A percentile compares a stretch with the other conserved stretches of the same genome.
Conservation (phyloP, 176 grass and related monocot genomes). For the Areca catechu region DNA sequence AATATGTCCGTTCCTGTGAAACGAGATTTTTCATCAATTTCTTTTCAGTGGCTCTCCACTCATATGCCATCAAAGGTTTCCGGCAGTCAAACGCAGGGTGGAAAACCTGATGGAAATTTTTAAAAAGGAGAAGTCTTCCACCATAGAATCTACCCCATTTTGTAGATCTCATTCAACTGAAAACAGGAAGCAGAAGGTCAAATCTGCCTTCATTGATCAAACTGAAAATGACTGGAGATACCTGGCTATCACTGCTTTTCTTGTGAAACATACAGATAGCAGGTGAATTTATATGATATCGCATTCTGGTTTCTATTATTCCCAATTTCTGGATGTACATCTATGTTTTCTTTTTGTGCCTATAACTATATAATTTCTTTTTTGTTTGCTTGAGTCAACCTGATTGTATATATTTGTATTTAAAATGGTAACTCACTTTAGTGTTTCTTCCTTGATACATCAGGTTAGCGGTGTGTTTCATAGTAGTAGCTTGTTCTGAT, state of each 20-base stretch:
- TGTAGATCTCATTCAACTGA: conserved; percentile 1
- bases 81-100: conserved; percentile 13
- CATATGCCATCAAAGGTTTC: conserved; percentile 61
- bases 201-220: conserved; percentile 28
- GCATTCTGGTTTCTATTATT: too few species aligned
- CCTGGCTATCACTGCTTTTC: conserved; percentile 88
- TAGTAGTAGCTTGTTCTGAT: conserved; percentile 82
- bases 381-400: too few species aligned
- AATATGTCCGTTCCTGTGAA: conserved; percentile 12
- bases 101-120: conserved; percentile 17
- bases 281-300: conserved; percentile 36
- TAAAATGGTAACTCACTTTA: too few species aligned
- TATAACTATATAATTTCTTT: too few species aligned
- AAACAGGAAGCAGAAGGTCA: conserved; percentile 4
- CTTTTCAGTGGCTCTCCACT: conserved; percentile 92
- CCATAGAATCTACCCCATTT: background rate
- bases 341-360: too few species aligned
- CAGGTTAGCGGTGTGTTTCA: conserved; percentile 79
- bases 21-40: conserved; percentile 19
- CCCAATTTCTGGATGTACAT: too few species aligned
- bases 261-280: conserved; percentile 48
- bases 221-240: conserved; percentile 98
- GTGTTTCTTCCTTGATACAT: conserved; percentile 3
- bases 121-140: conserved; percentile 25
- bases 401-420: too few species aligned